phyloP scores from a whole-genome alignment of 2,329 filamentous ascomycete species.

The Nemania diffusa region DNA sequence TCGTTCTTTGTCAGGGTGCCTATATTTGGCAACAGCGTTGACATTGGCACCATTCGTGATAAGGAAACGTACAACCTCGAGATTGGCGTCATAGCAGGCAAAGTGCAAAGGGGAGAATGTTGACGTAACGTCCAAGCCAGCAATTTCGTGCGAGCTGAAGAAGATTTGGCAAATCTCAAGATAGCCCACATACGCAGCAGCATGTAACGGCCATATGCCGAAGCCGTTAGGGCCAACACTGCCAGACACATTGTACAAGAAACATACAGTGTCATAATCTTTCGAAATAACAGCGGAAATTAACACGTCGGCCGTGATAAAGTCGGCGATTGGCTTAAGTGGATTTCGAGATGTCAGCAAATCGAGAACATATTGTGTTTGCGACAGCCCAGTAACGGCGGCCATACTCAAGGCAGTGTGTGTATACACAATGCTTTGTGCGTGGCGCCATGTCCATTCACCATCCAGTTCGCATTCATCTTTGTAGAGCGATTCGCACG shows the following conservation, averaged over 20 bases:
- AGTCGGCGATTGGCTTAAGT: not conserved
- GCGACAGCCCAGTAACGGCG: not conserved
- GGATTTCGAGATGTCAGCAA: not conserved
- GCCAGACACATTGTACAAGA: not conserved
- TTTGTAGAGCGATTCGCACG: no score
- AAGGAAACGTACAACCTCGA: not conserved
- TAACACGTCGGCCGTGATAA: conserved; percentile 14
- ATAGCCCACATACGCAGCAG: not conserved
- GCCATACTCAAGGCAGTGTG: conserved; percentile 9
- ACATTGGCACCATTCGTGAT: not conserved
- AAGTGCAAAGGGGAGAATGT: not conserved
- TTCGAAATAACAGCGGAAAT: conserved; percentile 2
- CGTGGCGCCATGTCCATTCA: no score
- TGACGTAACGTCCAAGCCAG: no score
- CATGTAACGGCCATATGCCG: conserved; percentile 1
- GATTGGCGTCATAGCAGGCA: not conserved
- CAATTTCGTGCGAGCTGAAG: not conserved
- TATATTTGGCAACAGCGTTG: not conserved
- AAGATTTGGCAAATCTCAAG: not conserved
- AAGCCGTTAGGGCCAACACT: not conserved
- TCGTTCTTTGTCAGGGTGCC: not conserved
- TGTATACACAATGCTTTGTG: not conserved
- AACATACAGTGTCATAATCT: not conserved
- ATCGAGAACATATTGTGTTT: conserved; percentile 7
- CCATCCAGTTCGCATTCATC: no score